phyloP scores from a whole-genome alignment of 108 stramenopile genomes.

The Hondaea fermentalgiana region DNA sequence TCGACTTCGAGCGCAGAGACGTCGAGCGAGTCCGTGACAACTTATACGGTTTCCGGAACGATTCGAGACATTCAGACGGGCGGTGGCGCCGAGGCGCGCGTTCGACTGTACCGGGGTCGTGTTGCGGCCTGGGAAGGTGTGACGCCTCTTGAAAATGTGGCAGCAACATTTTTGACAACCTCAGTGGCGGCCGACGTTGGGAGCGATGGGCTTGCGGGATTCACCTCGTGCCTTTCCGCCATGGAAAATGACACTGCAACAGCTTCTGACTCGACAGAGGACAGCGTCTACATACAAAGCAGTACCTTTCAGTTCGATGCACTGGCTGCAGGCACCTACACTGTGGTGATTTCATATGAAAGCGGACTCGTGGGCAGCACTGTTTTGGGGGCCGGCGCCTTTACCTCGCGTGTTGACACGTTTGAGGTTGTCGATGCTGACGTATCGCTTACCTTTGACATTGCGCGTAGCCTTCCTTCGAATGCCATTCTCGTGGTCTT shows the following conservation, averaged over 20 bases:
- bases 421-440: background rate
- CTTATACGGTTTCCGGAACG: background rate
- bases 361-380: background rate
- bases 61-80: background rate
- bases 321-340: background rate
- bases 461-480: background rate
- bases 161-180: background rate
- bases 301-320: background rate
- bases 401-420: background rate
- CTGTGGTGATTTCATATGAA: background rate
- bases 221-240: background rate
- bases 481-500: background rate
- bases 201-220: background rate
- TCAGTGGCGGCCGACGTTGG: background rate
- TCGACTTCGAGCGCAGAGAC: background rate
- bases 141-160: background rate
- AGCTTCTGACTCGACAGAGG: background rate
- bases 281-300: background rate
- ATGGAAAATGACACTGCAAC: background rate
- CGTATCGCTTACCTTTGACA: background rate
- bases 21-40: background rate
- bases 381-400: background rate
- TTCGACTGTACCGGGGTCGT: background rate
- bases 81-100: background rate
- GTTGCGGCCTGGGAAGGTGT: background rate